Conservation (phyloP, 2,329 filamentous ascomycete genomes). For the Colletotrichum endophyticum region DNA sequence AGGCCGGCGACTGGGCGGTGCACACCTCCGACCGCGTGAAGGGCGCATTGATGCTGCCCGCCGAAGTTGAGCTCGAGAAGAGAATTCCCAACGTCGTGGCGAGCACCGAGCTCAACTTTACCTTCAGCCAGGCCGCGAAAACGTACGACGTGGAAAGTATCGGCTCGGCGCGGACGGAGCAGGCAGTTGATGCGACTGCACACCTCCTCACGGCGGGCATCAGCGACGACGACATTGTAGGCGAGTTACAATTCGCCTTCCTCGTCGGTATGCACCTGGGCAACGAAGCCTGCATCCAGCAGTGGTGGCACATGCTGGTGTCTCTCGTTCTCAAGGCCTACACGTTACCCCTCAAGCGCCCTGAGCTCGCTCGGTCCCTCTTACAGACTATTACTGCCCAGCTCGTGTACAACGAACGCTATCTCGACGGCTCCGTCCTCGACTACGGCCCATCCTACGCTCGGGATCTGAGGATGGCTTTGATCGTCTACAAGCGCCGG, state of each 20-base stretch:
- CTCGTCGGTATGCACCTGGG: constrained; percentile 61
- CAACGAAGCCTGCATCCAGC: constrained; percentile 64
- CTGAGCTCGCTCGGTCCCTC: constrained; percentile 50
- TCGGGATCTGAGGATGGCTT: constrained; percentile 46
- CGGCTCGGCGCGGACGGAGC: constrained; percentile 43
- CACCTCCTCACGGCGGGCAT: constrained; percentile 44
- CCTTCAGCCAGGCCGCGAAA: constrained; percentile 47
- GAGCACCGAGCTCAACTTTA: constrained; percentile 50
- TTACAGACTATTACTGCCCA: constrained; percentile 59
- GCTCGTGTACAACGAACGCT: constrained; percentile 55
- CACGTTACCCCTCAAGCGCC: constrained; percentile 45
- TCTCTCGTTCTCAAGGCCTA: constrained; percentile 57
- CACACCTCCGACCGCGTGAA: constrained; percentile 58
- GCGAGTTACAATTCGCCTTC: constrained; percentile 66
- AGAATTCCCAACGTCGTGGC: constrained; percentile 36
- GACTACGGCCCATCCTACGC: constrained; percentile 37
- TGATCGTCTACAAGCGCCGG: constrained; percentile 60
- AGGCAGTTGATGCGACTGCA: constrained; percentile 52
- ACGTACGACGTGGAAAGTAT: constrained; percentile 44
- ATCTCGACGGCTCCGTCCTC: constrained; percentile 50
- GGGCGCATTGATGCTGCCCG: constrained; percentile 43
- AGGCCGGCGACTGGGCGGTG: constrained; percentile 52
- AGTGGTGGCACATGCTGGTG: constrained; percentile 64
- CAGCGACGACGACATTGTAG: constrained; percentile 51
- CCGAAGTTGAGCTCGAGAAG: constrained; percentile 43